Evolutionary conservation across 2,329 filamentous ascomycete genomes (phyloP), one percentile per base, ranked within the genome.

Genomic region (Tolypocladium paradoxum): DNA sequence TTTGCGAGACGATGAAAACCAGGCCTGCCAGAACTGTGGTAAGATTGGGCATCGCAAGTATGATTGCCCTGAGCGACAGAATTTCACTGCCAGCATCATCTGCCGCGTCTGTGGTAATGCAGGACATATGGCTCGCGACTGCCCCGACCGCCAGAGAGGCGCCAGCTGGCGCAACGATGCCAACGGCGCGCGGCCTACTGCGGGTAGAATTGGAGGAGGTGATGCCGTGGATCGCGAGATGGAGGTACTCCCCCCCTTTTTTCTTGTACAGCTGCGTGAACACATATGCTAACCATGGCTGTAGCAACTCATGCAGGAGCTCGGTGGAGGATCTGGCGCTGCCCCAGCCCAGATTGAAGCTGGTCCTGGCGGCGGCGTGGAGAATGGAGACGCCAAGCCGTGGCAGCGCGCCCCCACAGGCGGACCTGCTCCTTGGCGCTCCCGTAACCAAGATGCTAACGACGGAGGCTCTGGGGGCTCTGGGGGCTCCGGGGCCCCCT

Each of bases 21-120:
- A 99, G 70, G 93, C 93, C 60, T 99, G 93, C 74, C 93, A 99
- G 76, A 99, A 99, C 77, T 99, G 89, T 72, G 93, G 93, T 63
- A 90, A 97, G 79, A 99, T 99, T 60, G 93, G 93, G 56, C 93
- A 99, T 72, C 87, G 93, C 73, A 99, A 99, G 74, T 97, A 96
- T 70, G 93, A 99, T 68, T 99, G 93, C 64, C 93, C 93, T 16
- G 90, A 99, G 74, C 89, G 93, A 70, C 89, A 91, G 68, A 99
- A 99, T 74, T 97, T 87, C 73, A 99, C 93, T n/a, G 91, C 93
- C 64, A 97, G 90, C 73, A 97, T 99, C 69, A 97, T 99, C 67
- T 99, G 93, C 74, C 91, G 92, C 64, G 88, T 96, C 63, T 99
- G 93, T 74, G 93, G 93, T 61, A 96, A 97, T 68, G 91, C 93